phyloP scores from a whole-genome alignment of 2,329 filamentous ascomycete species.

The Penicillium brasilianum region DNA sequence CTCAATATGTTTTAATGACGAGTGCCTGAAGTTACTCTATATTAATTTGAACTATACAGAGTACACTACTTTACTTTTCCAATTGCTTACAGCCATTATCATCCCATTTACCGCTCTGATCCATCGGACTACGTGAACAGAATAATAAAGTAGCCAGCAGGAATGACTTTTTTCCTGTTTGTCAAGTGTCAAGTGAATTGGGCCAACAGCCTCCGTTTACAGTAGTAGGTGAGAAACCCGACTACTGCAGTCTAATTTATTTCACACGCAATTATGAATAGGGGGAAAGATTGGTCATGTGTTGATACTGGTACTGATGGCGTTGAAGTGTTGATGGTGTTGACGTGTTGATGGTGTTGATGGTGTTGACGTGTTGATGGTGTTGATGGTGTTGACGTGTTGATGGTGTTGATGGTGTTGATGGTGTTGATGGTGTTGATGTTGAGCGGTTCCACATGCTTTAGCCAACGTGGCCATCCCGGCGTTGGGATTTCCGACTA shows the following conservation, averaged over 20 bases:
- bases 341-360: no score
- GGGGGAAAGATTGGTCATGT: no score
- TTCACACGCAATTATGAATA: constrained; percentile 6
- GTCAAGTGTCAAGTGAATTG: background rate
- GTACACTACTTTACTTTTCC: background rate
- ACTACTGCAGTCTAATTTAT: background rate
- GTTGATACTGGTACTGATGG: no score
- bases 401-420: no score
- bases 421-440: no score
- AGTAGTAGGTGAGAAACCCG: background rate
- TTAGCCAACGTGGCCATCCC: background rate
- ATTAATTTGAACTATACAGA: constrained; percentile 1
- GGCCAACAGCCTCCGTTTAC: constrained; percentile 1
- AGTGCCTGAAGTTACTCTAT: constrained; percentile 1
- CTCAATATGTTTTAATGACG: background rate
- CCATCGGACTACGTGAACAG: constrained; percentile 1
- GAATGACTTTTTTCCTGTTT: background rate
- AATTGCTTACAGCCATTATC: background rate
- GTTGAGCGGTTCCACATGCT: constrained; percentile 6
- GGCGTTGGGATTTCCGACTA: constrained; percentile 5
- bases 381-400: no score
- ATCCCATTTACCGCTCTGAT: constrained; percentile 7
- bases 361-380: no score
- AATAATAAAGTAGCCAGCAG: background rate
- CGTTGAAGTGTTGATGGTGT: no score